These are phyloP conservation scores for Cyclocybe aegerita DNA, from an alignment of 768 basidiomycete genomes.

Conservation along the genomic window DNA sequence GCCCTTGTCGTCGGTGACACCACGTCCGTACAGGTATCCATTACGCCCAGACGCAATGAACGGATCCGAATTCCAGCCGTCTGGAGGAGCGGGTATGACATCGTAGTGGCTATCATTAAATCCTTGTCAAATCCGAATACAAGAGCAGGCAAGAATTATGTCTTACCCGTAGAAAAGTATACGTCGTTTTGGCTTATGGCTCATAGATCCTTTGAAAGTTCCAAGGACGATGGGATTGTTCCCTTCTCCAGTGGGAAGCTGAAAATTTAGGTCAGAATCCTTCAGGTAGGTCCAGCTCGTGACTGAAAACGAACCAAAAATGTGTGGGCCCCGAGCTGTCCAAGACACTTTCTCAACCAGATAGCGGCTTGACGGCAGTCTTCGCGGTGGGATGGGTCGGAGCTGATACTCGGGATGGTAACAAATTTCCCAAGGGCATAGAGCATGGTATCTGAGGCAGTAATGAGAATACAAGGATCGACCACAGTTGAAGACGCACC, in stretches of 20 bases:
- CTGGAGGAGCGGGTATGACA: conserved; percentile 78
- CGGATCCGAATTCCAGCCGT: conserved; percentile 83
- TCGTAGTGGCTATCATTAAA: conserved; percentile 81
- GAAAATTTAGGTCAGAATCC: not conserved
- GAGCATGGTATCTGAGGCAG: conserved; percentile 61
- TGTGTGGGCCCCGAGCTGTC: conserved; percentile 84
- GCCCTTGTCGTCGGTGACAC: conserved; percentile 94
- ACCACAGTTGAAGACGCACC: conserved; percentile 14
- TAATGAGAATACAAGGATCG: not conserved
- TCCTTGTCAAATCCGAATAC: not conserved
- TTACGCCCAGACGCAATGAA: conserved; percentile 81
- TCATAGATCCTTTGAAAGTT: conserved; percentile 74
- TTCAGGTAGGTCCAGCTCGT: not conserved
- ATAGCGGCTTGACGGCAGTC: conserved; percentile 94
- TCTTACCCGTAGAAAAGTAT: conserved; percentile 88
- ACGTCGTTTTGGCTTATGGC: conserved; percentile 59
- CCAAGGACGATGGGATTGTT: conserved; percentile 89
- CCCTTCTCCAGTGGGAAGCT: conserved; percentile 78
- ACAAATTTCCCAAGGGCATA: conserved; percentile 85
- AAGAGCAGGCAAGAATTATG: not conserved
- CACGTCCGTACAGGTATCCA: conserved; percentile 88
- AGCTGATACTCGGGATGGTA: conserved; percentile 85
- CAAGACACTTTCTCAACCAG: conserved; percentile 86
- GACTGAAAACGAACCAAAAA: conserved; percentile 52
- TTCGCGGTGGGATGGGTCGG: conserved; percentile 62